A percentile compares a stretch with the other conserved stretches of the same genome.
These are phyloP conservation scores for Saccharum spontaneum DNA, from an alignment of 176 grass and related monocot species.

Conservation along the genomic window DNA sequence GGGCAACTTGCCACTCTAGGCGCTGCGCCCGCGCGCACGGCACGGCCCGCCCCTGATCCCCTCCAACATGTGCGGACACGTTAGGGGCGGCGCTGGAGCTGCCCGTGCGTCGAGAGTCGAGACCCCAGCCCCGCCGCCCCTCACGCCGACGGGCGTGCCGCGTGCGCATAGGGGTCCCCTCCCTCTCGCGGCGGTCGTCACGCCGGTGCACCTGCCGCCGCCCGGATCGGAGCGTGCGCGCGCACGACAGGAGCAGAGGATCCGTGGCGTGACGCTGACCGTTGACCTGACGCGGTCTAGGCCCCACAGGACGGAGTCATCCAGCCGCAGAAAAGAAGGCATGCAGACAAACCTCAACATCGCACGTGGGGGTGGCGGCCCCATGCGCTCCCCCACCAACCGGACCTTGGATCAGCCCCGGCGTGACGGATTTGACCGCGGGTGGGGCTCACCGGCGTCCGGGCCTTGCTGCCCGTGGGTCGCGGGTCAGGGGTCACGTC, in stretches of 20 bases:
- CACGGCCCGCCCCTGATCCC: background rate
- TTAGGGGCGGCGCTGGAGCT: slow-evolving; percentile 2
- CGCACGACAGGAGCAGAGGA: background rate
- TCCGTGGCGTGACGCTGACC: slow-evolving; percentile 28
- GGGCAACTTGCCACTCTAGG: background rate
- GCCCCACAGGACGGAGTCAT: background rate
- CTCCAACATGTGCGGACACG: slow-evolving; percentile 8
- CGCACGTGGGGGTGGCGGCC: slow-evolving; percentile 54
- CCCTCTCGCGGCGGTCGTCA: background rate
- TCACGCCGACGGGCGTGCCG: background rate
- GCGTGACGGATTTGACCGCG: slow-evolving; percentile 20
- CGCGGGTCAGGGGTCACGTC: slow-evolving; percentile 53
- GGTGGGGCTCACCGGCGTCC: background rate
- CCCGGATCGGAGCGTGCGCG: background rate
- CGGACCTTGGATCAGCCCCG: slow-evolving; percentile 40
- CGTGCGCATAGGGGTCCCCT: background rate
- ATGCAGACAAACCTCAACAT: slow-evolving; percentile 39
- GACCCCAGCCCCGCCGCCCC: background rate
- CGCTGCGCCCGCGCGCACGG: slow-evolving; percentile 12
- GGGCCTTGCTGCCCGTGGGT: slow-evolving; percentile 22
- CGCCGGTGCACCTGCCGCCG: background rate
- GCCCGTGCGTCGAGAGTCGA: slow-evolving; percentile 10
- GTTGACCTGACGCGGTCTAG: background rate
- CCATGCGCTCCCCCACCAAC: slow-evolving; percentile 35
- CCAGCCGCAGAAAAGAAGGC: background rate